phyloP scores from a whole-genome alignment of 352 stramenopile species.

The Pythium coloratum region DNA sequence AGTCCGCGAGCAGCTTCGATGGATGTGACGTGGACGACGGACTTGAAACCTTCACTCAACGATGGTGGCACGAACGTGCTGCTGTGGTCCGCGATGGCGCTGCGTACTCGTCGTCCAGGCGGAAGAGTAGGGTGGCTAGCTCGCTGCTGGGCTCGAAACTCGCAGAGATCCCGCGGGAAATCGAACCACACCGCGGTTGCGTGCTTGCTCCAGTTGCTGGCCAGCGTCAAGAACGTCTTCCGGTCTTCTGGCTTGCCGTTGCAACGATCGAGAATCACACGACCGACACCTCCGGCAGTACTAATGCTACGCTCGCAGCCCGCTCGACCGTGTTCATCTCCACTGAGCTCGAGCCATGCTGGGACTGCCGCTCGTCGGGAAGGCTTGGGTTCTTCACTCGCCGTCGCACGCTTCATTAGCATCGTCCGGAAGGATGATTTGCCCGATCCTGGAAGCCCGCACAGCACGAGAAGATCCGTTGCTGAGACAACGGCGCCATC shows the following conservation, averaged over 20 bases:
- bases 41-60: conserved; percentile 51
- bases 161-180: conserved; percentile 39
- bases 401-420: conserved; percentile 38
- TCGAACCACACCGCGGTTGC: conserved; percentile 69
- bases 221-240: conserved; percentile 41
- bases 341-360: conserved; percentile 48
- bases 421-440: conserved; percentile 63
- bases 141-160: conserved; percentile 47
- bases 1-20: conserved; percentile 42
- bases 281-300: conserved; percentile 4
- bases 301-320: conserved; percentile 38
- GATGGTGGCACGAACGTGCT: conserved; percentile 39
- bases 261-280: conserved; percentile 56
- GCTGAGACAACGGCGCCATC: conserved; percentile 29
- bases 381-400: conserved; percentile 8
- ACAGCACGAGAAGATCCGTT: conserved; percentile 58
- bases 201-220: conserved; percentile 48
- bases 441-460: conserved; percentile 52
- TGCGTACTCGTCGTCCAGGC: conserved; percentile 40
- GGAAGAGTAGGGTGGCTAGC: conserved; percentile 43
- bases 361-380: not conserved
- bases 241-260: conserved; percentile 51
- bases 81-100: conserved; percentile 46
- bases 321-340: conserved; percentile 49
- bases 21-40: conserved; percentile 52